Evolutionary conservation across 768 basidiomycete species (phyloP).

Genomic region (Amylocystis lapponica): DNA sequence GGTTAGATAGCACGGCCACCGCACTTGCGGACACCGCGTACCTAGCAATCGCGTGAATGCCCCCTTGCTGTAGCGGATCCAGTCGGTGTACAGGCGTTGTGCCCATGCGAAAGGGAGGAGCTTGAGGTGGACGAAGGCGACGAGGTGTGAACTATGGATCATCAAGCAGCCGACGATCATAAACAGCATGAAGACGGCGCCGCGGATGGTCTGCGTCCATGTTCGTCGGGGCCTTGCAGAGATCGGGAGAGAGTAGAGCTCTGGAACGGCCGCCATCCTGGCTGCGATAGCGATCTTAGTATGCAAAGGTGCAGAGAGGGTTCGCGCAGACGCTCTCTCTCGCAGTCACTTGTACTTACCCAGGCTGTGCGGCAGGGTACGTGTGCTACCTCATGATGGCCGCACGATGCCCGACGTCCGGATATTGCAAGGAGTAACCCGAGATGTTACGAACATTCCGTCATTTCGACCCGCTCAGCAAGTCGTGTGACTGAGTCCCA

Average conservation of each 20-base stretch:
- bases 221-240: constrained; percentile 43
- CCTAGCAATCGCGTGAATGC: constrained; percentile 72
- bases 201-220: constrained; percentile 47
- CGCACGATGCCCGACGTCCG: too few species aligned
- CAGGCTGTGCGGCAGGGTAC: too few species aligned
- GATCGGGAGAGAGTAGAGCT: constrained; percentile 44
- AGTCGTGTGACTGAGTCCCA: too few species aligned
- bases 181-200: constrained; percentile 45
- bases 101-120: constrained; percentile 56
- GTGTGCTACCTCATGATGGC: too few species aligned
- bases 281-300: too few species aligned
- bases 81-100: constrained; percentile 54
- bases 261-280: constrained; percentile 8
- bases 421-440: too few species aligned
- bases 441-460: too few species aligned
- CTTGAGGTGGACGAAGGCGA: constrained; percentile 61
- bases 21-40: constrained; percentile 30
- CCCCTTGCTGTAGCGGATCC: constrained; percentile 78
- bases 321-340: too few species aligned
- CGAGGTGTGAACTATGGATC: constrained; percentile 69
- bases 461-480: too few species aligned
- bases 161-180: constrained; percentile 64
- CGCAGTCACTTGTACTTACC: too few species aligned
- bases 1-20: not conserved
- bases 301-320: too few species aligned